Percentiles rank a stretch among this genome's conserved stretches.
Conservation (phyloP, 2,329 filamentous ascomycete species). For the Eurotiales sp. region DNA sequence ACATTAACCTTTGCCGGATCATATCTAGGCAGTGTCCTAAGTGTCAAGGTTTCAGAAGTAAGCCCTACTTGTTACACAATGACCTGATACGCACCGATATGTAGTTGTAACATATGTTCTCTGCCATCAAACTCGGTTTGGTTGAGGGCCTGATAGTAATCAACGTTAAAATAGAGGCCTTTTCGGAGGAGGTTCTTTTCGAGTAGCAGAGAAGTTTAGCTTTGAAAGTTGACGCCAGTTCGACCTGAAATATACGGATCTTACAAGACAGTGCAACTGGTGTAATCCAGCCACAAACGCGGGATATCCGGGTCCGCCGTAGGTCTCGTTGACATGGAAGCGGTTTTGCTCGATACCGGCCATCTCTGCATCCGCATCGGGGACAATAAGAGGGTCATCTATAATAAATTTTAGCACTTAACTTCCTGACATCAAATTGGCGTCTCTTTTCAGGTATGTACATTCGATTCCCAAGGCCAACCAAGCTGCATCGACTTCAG, state of each 20-base stretch:
- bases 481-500: slow-evolving; percentile 59
- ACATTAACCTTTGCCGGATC: slow-evolving; percentile 61
- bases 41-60: neutral
- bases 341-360: slow-evolving; percentile 54
- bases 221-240: neutral
- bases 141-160: slow-evolving; percentile 52
- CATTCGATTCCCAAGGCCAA: slow-evolving; percentile 50
- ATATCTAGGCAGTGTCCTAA: slow-evolving; percentile 59
- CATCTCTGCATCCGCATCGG: slow-evolving; percentile 45
- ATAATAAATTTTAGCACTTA: neutral
- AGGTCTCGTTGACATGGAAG: slow-evolving; percentile 52
- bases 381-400: slow-evolving; percentile 50
- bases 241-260: neutral
- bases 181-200: slow-evolving; percentile 57
- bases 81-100: slow-evolving; percentile 50
- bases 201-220: neutral
- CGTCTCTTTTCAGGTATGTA: slow-evolving; percentile 27
- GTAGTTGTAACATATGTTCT: slow-evolving; percentile 52
- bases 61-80: neutral
- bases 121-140: slow-evolving; percentile 55
- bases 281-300: slow-evolving; percentile 32
- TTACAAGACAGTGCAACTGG: slow-evolving; percentile 52
- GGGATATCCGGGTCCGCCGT: slow-evolving; percentile 53
- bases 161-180: slow-evolving; percentile 56
- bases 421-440: neutral